A percentile compares a stretch with the other conserved stretches of the same genome.
Conservation (phyloP, 163 green algal species). For the Prototheca wickerhamii region DNA sequence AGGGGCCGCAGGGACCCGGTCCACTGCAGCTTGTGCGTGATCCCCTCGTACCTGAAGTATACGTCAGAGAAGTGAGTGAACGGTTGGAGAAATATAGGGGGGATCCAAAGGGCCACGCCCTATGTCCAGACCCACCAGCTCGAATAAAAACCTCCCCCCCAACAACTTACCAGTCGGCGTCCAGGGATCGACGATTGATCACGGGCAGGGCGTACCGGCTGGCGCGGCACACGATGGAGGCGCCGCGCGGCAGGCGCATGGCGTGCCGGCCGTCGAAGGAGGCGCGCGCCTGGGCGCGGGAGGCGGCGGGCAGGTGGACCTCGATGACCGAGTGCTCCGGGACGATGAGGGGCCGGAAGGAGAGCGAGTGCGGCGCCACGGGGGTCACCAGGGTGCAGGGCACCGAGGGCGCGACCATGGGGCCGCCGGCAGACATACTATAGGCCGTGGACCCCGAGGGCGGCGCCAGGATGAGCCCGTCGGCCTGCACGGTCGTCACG, state of each 20-base stretch:
- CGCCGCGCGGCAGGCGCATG: conserved; percentile 52
- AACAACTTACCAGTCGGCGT: conserved; percentile 65
- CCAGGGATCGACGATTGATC: conserved; percentile 59
- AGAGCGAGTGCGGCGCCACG: conserved; percentile 78
- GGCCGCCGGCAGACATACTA: conserved; percentile 68
- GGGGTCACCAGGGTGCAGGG: conserved; percentile 82
- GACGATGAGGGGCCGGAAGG: conserved; percentile 76
- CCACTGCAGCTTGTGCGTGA: conserved; percentile 71
- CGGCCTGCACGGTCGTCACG: conserved; percentile 74
- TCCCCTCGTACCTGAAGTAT: conserved; percentile 43
- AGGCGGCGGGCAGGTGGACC: conserved; percentile 53
- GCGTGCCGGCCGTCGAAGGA: conserved; percentile 78
- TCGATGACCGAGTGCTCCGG: conserved; percentile 76
- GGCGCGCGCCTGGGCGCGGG: conserved; percentile 45
- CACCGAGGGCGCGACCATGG: conserved; percentile 81
- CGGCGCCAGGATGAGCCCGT: conserved; percentile 87
- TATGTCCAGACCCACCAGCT: neutral
- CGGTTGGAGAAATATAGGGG: neutral
- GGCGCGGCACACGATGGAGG: conserved; percentile 53
- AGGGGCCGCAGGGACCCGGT: conserved; percentile 40
- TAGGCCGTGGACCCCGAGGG: conserved; percentile 85
- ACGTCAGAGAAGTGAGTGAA: neutral
- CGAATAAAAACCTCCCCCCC: neutral
- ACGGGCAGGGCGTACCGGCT: conserved; percentile 69
- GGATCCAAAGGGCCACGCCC: neutral